Percentiles rank a stretch among this genome's conserved stretches.
Conservation (phyloP, 257 asterid species). For the Thymus mandschuricus region DNA sequence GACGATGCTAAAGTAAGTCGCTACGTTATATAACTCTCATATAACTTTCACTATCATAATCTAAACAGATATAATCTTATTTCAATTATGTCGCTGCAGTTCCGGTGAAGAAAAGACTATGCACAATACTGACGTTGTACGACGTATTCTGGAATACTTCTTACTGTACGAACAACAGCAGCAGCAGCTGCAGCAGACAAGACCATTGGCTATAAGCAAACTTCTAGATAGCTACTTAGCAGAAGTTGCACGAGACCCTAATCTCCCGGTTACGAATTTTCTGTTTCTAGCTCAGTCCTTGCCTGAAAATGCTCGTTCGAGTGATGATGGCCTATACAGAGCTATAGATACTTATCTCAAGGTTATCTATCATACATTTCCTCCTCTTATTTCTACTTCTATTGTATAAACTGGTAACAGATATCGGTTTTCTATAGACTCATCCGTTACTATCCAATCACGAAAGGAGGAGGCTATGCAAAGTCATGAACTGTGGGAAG, state of each 20-base stretch:
- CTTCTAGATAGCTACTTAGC: slow-evolving; percentile 82
- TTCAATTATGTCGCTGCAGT: slow-evolving; percentile 43
- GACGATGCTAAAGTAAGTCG: slow-evolving; percentile 57
- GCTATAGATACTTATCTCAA: slow-evolving; percentile 82
- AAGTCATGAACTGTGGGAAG: slow-evolving; percentile 76
- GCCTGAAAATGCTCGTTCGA: slow-evolving; percentile 64
- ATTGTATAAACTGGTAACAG: slow-evolving; percentile 13
- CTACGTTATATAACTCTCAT: slow-evolving; percentile 9
- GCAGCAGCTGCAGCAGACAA: slow-evolving; percentile 43
- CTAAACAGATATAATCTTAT: not conserved
- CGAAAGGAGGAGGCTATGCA: slow-evolving; percentile 74
- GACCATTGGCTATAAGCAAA: slow-evolving; percentile 56
- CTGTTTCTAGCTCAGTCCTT: slow-evolving; percentile 69
- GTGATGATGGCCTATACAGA: slow-evolving; percentile 83
- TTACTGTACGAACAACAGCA: slow-evolving; percentile 60
- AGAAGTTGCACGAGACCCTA: slow-evolving; percentile 79
- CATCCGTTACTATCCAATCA: slow-evolving; percentile 77
- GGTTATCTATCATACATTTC: slow-evolving; percentile 40
- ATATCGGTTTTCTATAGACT: slow-evolving; percentile 39
- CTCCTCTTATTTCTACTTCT: slow-evolving; percentile 13
- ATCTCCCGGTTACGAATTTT: slow-evolving; percentile 62
- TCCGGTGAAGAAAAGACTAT: slow-evolving; percentile 49
- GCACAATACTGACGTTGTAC: slow-evolving; percentile 65
- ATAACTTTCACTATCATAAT: slow-evolving; percentile 9
- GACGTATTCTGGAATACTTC: slow-evolving; percentile 75